Evolutionary conservation across 2,329 filamentous ascomycete genomes (phyloP).

Genomic region (Nigrospora osmanthi): DNA sequence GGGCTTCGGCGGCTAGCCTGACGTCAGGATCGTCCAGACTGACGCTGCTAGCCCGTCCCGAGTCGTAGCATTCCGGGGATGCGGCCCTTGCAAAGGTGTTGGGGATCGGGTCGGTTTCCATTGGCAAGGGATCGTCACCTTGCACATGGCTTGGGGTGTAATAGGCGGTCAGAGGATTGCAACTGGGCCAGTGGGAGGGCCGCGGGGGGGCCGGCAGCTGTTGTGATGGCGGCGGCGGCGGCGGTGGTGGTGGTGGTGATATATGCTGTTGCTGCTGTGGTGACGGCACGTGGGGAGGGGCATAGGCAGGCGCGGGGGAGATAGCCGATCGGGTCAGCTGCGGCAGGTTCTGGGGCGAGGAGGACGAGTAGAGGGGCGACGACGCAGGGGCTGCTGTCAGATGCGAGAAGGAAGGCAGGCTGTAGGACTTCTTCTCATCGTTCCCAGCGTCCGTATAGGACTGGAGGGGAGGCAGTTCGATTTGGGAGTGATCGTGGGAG

Average conservation of each 20-base stretch:
- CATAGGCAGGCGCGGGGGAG: conserved; percentile 9
- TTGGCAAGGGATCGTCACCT: conserved; percentile 33
- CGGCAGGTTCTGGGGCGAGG: conserved; percentile 5
- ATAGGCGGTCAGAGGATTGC: conserved; percentile 41
- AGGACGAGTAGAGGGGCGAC: conserved; percentile 14
- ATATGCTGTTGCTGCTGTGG: conserved; percentile 6
- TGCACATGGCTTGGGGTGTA: conserved; percentile 36
- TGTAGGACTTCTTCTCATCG: conserved; percentile 14
- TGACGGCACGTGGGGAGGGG: conserved; percentile 16
- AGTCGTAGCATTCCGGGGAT: conserved; percentile 37
- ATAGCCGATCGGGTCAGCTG: conserved; percentile 1
- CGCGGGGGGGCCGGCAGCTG: conserved; percentile 13
- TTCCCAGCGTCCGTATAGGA: conserved; percentile 15
- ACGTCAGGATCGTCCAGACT: conserved; percentile 61
- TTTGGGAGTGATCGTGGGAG: conserved; percentile 24
- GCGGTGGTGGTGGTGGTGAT: too few species aligned
- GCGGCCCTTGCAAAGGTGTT: conserved; percentile 31
- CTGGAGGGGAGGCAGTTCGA: conserved; percentile 37
- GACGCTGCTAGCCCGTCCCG: conserved; percentile 40
- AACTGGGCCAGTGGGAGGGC: conserved; percentile 35
- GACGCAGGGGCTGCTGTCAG: conserved; percentile 21
- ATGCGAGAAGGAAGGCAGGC: conserved; percentile 33
- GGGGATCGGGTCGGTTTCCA: conserved; percentile 38
- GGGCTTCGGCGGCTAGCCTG: conserved; percentile 63
- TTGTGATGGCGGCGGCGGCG: too few species aligned